Evolutionary conservation across 2,329 filamentous ascomycete species (phyloP), one percentile per base, ranked within the genome.

Genomic region (Rachicladosporium sp.): DNA sequence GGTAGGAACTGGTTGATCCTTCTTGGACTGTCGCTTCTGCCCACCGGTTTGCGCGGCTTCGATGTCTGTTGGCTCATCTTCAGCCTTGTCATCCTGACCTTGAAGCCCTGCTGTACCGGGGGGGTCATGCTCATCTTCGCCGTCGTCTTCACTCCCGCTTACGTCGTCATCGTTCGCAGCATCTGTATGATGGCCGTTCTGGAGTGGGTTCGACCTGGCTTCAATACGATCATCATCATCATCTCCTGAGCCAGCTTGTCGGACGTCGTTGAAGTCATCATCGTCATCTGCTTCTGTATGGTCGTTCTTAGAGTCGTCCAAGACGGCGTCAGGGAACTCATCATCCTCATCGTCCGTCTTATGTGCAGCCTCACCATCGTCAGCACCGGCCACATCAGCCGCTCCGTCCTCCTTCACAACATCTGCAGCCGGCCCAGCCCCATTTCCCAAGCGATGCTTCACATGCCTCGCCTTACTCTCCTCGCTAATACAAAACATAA

Each of bases 401-500:
- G 35, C 35, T 23, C 51, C 36, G 6, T 50, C 54, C 9, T 52
- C 55, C 23, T 8, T 27, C 12, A 53, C 53, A 11, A 50, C 50
- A 7, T 27, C 23, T 23, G 37, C 10, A 30, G 43, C 27, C 8
- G 29, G 29, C 6, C 10, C 30, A 2, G 36, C 46, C 2, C 43
- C 45, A 38, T 68, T 64, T n/a, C 69, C 64, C 29, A 79, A 48
- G 40, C 80, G 71, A 57, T 93, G 82, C 57, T 84, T 89, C 32
- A 78, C 70, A 59, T 95, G 88, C 42, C 77, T 82, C 4, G 70
- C 73, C 57, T 86, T 83, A 62, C 87, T 94, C 52, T 88, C 82
- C 41, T 93, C 83, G 52, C 85, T 93, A 38, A 96, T 80, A 52
- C 78, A 80, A 61, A 93, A 98, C 61, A 93, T 71, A 33, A 94